A percentile compares a stretch with the other conserved stretches of the same genome.
phyloP scores from a whole-genome alignment of 768 basidiomycete species.

The Mycena epipterygia region DNA sequence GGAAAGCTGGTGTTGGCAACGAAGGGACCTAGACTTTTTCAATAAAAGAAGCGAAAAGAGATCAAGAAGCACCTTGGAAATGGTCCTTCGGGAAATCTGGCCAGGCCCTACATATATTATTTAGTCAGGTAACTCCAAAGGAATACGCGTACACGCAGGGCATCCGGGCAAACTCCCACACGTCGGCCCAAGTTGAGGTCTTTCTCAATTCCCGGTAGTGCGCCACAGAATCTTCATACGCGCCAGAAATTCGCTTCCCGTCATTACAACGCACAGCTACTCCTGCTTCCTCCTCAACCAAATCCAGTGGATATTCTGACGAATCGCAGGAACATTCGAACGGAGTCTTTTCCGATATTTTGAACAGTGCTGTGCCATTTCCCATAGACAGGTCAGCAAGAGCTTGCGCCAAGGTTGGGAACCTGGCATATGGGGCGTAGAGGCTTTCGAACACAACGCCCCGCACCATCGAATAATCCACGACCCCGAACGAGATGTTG shows the following conservation, averaged over 20 bases:
- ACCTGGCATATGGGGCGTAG: constrained; percentile 51
- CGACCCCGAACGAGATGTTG: constrained; percentile 47
- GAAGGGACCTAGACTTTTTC: constrained; percentile 61
- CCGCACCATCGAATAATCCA: constrained; percentile 52
- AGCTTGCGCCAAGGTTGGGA: constrained; percentile 49
- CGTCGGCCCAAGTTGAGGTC: constrained; percentile 8
- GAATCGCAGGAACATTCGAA: constrained; percentile 49
- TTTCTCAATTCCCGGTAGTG: constrained; percentile 13
- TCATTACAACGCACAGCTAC: constrained; percentile 27
- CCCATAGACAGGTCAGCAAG: constrained; percentile 52
- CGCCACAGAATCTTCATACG: constrained; percentile 12
- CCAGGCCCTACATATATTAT: constrained; percentile 23
- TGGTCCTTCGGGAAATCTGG: constrained; percentile 30
- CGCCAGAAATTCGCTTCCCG: constrained; percentile 12
- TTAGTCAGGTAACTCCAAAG: neutral
- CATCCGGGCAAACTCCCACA: neutral
- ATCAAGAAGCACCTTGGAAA: constrained; percentile 20
- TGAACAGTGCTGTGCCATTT: constrained; percentile 44
- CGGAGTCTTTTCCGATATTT: constrained; percentile 26
- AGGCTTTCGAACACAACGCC: constrained; percentile 48
- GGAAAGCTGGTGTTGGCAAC: neutral
- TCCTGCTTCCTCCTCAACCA: neutral
- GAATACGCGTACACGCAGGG: constrained; percentile 12
- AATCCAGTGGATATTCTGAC: constrained; percentile 15
- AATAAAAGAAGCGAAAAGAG: constrained; percentile 54